phyloP scores from a whole-genome alignment of 2,329 filamentous ascomycete species.

The Emergomyces pasteurianus region DNA sequence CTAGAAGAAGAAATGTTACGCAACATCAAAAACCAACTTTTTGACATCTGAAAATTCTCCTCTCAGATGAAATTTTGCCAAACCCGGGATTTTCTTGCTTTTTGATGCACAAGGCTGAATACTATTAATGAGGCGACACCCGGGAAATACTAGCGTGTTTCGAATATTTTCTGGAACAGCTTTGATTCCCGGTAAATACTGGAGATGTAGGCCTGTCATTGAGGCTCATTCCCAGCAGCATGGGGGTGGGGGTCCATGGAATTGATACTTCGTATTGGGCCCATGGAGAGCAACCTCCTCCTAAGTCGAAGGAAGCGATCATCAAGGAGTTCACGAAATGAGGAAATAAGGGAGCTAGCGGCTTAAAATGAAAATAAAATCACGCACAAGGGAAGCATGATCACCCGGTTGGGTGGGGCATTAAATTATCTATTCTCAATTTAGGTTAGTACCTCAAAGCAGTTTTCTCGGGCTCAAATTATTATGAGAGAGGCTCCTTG shows the following conservation, averaged over 20 bases:
- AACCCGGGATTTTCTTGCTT: neutral
- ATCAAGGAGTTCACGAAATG: neutral
- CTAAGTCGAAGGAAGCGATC: neutral
- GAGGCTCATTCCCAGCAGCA: neutral
- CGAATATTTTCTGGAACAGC: neutral
- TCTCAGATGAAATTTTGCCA: neutral
- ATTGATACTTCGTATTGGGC: neutral
- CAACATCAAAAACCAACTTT: neutral
- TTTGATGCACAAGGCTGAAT: neutral
- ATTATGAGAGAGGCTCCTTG: no score
- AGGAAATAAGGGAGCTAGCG: neutral
- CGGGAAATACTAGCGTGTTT: neutral
- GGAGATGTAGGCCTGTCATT: no score
- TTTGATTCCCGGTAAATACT: neutral
- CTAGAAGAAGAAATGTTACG: neutral
- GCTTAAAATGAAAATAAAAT: neutral
- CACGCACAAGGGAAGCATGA: neutral
- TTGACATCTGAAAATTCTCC: neutral
- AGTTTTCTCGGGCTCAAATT: neutral
- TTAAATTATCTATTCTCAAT: neutral
- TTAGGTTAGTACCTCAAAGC: neutral
- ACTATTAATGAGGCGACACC: neutral
- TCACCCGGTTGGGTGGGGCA: neutral
- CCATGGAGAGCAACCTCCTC: neutral
- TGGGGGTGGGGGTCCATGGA: neutral